These are phyloP conservation scores for Yarrowia sp. DNA, from an alignment of 805 yeast genomes.

Conservation along the genomic window DNA sequence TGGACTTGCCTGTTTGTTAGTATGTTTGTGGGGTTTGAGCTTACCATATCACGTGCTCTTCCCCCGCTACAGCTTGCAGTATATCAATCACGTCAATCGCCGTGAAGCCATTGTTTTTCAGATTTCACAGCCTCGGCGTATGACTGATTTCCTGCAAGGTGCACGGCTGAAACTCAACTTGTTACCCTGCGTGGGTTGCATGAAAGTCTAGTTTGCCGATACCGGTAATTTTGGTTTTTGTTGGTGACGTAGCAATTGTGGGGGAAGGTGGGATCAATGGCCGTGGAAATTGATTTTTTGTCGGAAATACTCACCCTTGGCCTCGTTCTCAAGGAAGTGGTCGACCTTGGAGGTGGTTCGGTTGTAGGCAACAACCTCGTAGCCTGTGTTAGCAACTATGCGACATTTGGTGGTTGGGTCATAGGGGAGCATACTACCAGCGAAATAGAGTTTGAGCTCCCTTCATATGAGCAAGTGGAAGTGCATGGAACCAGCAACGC, in stretches of 20 bases:
- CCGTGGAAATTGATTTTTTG: background rate
- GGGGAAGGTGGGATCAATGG: background rate
- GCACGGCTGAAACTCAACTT: conserved; percentile 36
- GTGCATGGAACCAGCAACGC: conserved; percentile 35
- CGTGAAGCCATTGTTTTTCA: background rate
- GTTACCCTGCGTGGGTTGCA: conserved; percentile 39
- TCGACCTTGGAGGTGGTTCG: conserved; percentile 97
- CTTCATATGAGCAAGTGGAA: conserved; percentile 37
- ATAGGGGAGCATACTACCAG: background rate
- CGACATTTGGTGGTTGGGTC: conserved; percentile 19
- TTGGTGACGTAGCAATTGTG: conserved; percentile 26
- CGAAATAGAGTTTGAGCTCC: conserved; percentile 6
- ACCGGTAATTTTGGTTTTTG: conserved; percentile 5
- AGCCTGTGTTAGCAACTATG: conserved; percentile 48
- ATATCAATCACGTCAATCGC: no score
- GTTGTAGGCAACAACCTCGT: conserved; percentile 97
- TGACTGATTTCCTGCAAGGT: conserved; percentile 28
- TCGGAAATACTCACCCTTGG: conserved; percentile 63
- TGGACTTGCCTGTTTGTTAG: conserved; percentile 61
- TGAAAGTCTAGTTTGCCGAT: conserved; percentile 33
- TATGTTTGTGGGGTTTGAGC: background rate
- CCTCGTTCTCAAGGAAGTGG: conserved; percentile 90
- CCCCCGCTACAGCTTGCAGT: background rate
- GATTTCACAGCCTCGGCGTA: conserved; percentile 22
- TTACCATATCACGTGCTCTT: conserved; percentile 9